Conservation (phyloP, 2,329 filamentous ascomycete species). For the Tricladium varicosporioides region DNA sequence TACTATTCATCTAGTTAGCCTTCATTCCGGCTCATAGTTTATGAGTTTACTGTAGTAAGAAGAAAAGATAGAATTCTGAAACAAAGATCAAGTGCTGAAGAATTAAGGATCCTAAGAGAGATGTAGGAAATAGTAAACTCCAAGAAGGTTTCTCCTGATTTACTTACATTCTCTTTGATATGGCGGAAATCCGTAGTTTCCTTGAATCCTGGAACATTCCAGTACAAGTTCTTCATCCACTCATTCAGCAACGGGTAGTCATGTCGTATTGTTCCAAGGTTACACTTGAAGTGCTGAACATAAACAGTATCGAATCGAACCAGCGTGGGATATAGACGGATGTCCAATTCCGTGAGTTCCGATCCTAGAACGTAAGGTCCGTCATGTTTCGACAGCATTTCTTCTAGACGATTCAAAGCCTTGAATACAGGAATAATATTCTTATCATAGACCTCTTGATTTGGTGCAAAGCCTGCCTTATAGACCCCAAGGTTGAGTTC, state of each 20-base stretch:
- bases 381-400: constrained; percentile 50
- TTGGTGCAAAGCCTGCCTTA: constrained; percentile 78
- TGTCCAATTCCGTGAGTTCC: constrained; percentile 74
- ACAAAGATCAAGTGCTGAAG: too few species aligned
- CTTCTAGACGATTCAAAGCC: constrained; percentile 72
- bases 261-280: constrained; percentile 41
- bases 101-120: too few species aligned
- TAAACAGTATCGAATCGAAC: constrained; percentile 67
- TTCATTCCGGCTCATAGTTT: neutral
- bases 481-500: constrained; percentile 67
- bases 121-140: too few species aligned
- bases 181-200: constrained; percentile 30
- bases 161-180: constrained; percentile 49
- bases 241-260: constrained; percentile 61
- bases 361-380: constrained; percentile 67
- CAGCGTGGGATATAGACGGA: constrained; percentile 65
- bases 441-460: constrained; percentile 75
- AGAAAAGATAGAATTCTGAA: too few species aligned
- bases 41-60: too few species aligned
- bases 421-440: constrained; percentile 70
- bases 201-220: constrained; percentile 58
- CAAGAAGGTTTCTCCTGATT: too few species aligned
- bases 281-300: constrained; percentile 63
- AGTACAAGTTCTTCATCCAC: constrained; percentile 66
- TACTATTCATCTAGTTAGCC: constrained; percentile 54